These are phyloP conservation scores for Cercospora sp. DNA, from an alignment of 2,329 filamentous ascomycete genomes.

Conservation along the genomic window DNA sequence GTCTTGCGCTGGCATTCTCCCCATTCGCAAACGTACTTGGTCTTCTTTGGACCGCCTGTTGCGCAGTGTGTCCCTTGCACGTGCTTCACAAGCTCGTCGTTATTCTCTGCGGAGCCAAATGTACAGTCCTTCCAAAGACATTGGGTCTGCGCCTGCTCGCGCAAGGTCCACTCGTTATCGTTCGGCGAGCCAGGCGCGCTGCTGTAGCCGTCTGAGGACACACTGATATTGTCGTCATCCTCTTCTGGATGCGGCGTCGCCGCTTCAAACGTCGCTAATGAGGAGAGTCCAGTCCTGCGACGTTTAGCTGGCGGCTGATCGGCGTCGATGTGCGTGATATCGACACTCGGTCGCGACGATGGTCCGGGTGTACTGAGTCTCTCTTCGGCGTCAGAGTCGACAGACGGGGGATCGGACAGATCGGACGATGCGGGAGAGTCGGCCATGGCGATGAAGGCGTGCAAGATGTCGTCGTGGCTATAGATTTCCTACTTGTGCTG, in stretches of 20 bases:
- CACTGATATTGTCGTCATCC: constrained; percentile 55
- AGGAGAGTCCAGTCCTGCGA: constrained; percentile 38
- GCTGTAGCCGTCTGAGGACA: constrained; percentile 88
- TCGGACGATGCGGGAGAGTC: constrained; percentile 61
- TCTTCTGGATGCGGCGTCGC: constrained; percentile 33
- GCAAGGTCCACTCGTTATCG: constrained; percentile 45
- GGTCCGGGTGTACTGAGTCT: constrained; percentile 53
- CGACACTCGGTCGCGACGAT: constrained; percentile 48
- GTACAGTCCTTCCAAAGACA: constrained; percentile 55
- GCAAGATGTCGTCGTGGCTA: neutral
- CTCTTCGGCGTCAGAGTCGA: constrained; percentile 61
- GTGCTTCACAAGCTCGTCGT: constrained; percentile 54
- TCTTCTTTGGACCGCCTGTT: constrained; percentile 66
- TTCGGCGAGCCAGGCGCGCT: constrained; percentile 61
- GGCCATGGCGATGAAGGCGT: constrained; percentile 33
- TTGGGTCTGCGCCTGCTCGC: constrained; percentile 45
- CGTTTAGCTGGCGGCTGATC: constrained; percentile 42
- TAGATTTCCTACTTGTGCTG: neutral
- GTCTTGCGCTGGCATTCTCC: constrained; percentile 84
- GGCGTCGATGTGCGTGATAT: constrained; percentile 38
- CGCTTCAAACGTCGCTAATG: constrained; percentile 28
- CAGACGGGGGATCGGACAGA: constrained; percentile 64
- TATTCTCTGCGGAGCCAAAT: constrained; percentile 51
- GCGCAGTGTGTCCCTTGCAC: constrained; percentile 90
- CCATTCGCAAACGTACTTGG: constrained; percentile 99